A percentile compares a stretch with the other conserved stretches of the same genome.
Evolutionary conservation across 768 basidiomycete species (phyloP).

Genomic region (Zangia roseola): DNA sequence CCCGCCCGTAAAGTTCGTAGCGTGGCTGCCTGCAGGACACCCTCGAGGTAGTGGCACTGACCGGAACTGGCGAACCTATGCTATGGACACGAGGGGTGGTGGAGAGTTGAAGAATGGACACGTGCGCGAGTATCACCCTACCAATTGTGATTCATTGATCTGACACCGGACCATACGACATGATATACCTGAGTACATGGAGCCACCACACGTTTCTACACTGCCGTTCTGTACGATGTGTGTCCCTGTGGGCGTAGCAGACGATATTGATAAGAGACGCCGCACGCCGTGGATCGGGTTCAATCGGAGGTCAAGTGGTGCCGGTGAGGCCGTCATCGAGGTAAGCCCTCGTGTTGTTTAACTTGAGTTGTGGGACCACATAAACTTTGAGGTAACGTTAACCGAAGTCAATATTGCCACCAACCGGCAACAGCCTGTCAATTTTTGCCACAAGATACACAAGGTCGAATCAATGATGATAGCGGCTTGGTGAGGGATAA

Average conservation of each 20-base stretch:
- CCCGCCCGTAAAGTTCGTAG: conserved; percentile 3
- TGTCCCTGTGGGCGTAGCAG: background rate
- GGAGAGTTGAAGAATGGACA: conserved; percentile 19
- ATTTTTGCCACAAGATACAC: background rate
- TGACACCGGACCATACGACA: conserved; percentile 5
- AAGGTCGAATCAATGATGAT: background rate
- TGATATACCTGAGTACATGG: background rate
- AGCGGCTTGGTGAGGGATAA: too few relatives aligned
- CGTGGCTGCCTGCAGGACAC: conserved; percentile 27
- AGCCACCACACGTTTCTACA: background rate
- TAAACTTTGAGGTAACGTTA: conserved; percentile 12
- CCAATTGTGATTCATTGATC: background rate
- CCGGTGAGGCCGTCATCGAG: too few relatives aligned
- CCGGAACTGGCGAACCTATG: conserved; percentile 14
- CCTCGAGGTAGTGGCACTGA: conserved; percentile 7
- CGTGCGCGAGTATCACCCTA: conserved; percentile 13
- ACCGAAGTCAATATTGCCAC: background rate
- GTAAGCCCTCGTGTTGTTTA: background rate
- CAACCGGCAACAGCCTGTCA: background rate
- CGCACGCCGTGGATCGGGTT: conserved; percentile 4
- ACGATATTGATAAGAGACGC: conserved; percentile 2
- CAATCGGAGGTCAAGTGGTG: conserved; percentile 1
- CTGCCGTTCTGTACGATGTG: background rate
- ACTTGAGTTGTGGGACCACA: background rate
- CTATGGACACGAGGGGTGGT: conserved; percentile 18